Evolutionary conservation across 371 early-diverging fungal genomes (phyloP).

Genomic region (Entomophthora muscae): DNA sequence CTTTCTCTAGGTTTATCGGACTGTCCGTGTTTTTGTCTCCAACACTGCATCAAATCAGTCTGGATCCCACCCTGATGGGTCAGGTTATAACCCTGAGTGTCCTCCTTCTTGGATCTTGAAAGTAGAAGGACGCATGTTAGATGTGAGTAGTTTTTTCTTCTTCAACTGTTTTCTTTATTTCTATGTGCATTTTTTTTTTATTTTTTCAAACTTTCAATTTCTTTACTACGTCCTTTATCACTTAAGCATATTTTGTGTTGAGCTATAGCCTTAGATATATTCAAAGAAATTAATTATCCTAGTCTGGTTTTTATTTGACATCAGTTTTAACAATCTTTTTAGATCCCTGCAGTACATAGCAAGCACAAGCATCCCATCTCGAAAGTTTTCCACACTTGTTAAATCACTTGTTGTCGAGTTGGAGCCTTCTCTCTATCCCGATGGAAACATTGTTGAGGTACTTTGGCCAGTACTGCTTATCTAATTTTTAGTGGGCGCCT

Average conservation of each 20-base stretch:
- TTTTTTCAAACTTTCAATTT: neutral
- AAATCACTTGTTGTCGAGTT: constrained; percentile 63
- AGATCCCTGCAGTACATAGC: constrained; percentile 13
- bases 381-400: constrained; percentile 76
- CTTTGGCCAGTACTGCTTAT: neutral
- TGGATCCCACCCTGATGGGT: constrained; percentile 22
- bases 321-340: neutral
- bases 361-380: constrained; percentile 21
- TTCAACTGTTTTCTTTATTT: neutral
- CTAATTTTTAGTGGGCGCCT: constrained; percentile 39
- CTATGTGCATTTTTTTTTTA: neutral
- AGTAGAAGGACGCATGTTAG: constrained; percentile 51
- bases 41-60: constrained; percentile 62
- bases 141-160: constrained; percentile 15
- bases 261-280: neutral
- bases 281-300: neutral
- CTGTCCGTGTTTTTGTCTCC: constrained; percentile 76
- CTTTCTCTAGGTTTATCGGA: constrained; percentile 45
- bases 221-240: neutral
- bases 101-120: constrained; percentile 83
- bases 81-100: constrained; percentile 27
- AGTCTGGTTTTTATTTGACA: neutral
- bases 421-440: constrained; percentile 48
- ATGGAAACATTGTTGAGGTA: constrained; percentile 53
- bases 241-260: neutral